Evolutionary conservation across 345 rosid species (phyloP), one percentile per base, ranked within the genome.

Genomic region (Rhodamnia argentea): DNA sequence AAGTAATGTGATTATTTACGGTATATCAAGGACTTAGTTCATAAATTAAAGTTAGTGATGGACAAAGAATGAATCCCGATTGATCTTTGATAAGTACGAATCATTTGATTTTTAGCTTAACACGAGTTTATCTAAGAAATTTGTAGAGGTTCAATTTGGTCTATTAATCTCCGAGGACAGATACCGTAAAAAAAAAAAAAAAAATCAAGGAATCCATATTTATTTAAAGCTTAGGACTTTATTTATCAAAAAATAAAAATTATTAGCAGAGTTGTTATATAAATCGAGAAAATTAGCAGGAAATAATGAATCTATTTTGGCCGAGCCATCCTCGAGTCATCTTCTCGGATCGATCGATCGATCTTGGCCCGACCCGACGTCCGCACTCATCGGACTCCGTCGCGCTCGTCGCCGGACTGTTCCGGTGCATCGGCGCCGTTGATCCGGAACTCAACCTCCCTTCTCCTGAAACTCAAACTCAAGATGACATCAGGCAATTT

Each of bases 271-370:
- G 9, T 29, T 62, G 20, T 15, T 62, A 14, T 27, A 29, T 62
- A 29, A 22, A 32, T 64, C 9, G 42, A 57, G 40, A 64, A 64
- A 64, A 64, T 64, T 37, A 32, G 13, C 32, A 16, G 76, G 76
- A 64, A 11, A 51, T 11, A 51, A 51, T 51, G 52, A 51, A 51
- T 51, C 52, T 51, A 51, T 51, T 51, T 51, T 51, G 52, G 44
- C 57, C 70, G 58, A 84, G 42, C 29, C 87, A 29, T 86, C 85
- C 53, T 52, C 82, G 84, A 88, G 84, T 90, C 89, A 52, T 23
- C 82, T 50, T 58, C 85, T 74, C 55, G 52, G 57, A 32, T 37
- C 86, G 83, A 75, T 44, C 82, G n/a, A n/a, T n/a, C n/a, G 83
- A 82, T 5, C 54, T 29, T 15, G 84, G 40, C 18, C 60, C n/a